Evolutionary conservation across 202 grass and related monocot genomes (phyloP).

Genomic region (Setaria viridis): DNA sequence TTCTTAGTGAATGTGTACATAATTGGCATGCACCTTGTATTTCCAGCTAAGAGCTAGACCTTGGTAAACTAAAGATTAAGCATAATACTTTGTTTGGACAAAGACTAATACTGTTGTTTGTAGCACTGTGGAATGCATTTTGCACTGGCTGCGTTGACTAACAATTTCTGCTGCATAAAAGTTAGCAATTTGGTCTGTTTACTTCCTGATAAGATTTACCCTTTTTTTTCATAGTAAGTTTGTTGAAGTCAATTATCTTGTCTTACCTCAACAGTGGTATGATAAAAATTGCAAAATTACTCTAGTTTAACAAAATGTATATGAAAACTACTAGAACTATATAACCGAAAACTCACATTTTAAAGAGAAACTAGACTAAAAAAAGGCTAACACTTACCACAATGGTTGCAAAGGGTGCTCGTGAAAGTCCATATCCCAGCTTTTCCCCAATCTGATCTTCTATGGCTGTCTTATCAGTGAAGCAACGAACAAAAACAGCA

Average conservation of each 20-base stretch:
- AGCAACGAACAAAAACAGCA: conserved; percentile 92
- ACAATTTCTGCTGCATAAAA: conserved; percentile 22
- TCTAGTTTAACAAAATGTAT: conserved; percentile 10
- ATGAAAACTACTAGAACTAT: conserved; percentile 18
- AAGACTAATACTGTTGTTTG: conserved; percentile 2
- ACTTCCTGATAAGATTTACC: not conserved
- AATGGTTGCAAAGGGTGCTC: conserved; percentile 82
- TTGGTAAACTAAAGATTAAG: not conserved
- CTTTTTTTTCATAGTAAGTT: not conserved
- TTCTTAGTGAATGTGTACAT: not conserved
- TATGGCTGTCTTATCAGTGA: conserved; percentile 67
- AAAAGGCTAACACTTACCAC: conserved; percentile 60
- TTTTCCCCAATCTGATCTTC: conserved; percentile 82
- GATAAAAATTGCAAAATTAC: not conserved
- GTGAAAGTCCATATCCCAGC: conserved; percentile 95
- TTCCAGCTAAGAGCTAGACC: conserved; percentile 4
- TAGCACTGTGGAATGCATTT: not conserved
- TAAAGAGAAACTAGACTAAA: conserved; percentile 27
- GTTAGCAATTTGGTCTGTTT: conserved; percentile 9
- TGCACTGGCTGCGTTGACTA: not conserved
- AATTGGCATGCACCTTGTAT: not conserved
- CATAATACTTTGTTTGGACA: not conserved
- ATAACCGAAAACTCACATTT: conserved; percentile 9
- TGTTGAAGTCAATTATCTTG: not conserved
- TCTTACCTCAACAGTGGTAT: conserved; percentile 16